These are phyloP conservation scores for Helianthus tuberosus DNA, from an alignment of 129 eudicot species.

Conservation along the genomic window DNA sequence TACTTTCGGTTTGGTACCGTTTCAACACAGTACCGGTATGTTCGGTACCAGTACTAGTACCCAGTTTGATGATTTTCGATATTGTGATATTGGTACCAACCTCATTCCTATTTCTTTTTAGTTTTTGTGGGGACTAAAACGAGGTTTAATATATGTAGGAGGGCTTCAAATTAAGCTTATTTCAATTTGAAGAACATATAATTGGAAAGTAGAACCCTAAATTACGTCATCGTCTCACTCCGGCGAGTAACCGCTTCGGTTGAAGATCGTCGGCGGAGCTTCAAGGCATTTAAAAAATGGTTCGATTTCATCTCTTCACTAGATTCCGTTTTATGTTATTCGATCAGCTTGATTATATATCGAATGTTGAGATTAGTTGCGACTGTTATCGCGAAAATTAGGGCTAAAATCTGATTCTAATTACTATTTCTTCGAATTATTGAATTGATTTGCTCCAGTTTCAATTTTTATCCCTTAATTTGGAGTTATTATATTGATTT, in stretches of 20 bases:
- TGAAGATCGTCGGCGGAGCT: slow-evolving; percentile 14
- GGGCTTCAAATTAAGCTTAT: no score
- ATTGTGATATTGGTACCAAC: no score
- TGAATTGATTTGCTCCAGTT: not conserved
- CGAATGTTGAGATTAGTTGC: slow-evolving; percentile 11
- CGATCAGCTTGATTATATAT: not conserved
- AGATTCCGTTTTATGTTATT: not conserved
- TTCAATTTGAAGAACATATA: no score
- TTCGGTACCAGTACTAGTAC: no score
- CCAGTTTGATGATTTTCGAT: no score
- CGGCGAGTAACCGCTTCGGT: slow-evolving; percentile 21
- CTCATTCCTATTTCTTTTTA: no score
- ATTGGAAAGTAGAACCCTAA: slow-evolving; percentile 6
- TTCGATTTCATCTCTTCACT: slow-evolving; percentile 7
- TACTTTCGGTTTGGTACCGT: no score
- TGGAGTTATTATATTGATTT: not conserved
- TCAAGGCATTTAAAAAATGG: slow-evolving; percentile 25
- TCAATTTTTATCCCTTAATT: not conserved
- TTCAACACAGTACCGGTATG: no score
- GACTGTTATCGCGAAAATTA: slow-evolving; percentile 2
- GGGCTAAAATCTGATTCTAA: slow-evolving; percentile 17
- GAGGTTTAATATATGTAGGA: not conserved
- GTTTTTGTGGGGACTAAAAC: not conserved
- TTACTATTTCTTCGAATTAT: not conserved
- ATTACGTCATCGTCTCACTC: slow-evolving; percentile 27